Evolutionary conservation across 148 eudicot species (phyloP).

Genomic region (Tetragonia tetragonoides): DNA sequence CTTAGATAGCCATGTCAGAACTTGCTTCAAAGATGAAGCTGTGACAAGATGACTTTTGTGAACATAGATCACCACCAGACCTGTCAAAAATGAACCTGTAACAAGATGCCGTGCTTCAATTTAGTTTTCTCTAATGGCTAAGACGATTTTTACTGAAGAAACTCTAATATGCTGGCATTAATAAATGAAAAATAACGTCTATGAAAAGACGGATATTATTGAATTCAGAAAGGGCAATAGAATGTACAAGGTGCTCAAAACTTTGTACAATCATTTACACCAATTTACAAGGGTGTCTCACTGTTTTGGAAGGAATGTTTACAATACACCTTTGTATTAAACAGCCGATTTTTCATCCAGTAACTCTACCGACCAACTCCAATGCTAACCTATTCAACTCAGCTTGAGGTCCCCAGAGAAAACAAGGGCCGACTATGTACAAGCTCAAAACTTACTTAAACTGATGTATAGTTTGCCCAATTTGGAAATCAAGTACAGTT

Average conservation of each 20-base stretch:
- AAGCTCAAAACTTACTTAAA: conserved; percentile 3
- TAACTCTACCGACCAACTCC: background rate
- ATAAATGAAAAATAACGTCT: no score
- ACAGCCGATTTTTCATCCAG: background rate
- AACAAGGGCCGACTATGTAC: conserved; percentile 19
- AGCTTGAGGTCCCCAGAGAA: conserved; percentile 1
- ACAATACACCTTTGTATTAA: background rate
- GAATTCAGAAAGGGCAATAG: background rate
- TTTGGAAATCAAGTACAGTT: background rate
- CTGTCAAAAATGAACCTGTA: no score
- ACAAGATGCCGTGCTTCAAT: no score
- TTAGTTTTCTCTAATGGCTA: no score
- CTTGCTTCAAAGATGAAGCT: no score
- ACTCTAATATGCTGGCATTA: no score
- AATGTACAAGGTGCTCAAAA: background rate
- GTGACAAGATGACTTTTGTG: no score
- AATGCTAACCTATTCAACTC: background rate
- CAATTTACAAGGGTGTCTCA: background rate
- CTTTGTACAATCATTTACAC: background rate
- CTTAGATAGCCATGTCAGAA: no score
- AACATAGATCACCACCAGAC: no score
- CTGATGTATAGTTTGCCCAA: background rate
- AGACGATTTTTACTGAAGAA: no score
- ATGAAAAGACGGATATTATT: no score
- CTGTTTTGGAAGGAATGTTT: background rate